phyloP scores from a whole-genome alignment of 2,329 filamentous ascomycete genomes.

The Malbranchea zuffiana region DNA sequence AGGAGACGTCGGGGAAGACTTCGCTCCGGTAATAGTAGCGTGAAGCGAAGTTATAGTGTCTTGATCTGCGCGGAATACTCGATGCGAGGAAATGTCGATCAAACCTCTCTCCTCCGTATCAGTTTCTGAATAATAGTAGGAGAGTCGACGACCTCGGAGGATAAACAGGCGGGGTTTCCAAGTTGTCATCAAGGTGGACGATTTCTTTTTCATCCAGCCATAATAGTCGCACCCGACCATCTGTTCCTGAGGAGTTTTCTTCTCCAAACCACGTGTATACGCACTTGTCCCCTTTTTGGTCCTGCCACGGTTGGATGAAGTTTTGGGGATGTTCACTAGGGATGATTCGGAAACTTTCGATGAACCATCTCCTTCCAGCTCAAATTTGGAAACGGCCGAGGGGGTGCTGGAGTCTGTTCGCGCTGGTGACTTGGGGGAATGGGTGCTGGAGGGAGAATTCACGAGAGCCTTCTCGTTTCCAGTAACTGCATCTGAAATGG shows the following conservation, averaged over 20 bases:
- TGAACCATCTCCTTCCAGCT: constrained; percentile 63
- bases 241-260: constrained; percentile 70
- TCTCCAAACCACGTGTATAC: constrained; percentile 75
- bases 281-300: constrained; percentile 92
- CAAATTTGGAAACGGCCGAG: constrained; percentile 54
- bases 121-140: constrained; percentile 91
- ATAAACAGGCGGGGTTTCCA: constrained; percentile 98
- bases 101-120: constrained; percentile 89
- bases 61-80: constrained; percentile 87
- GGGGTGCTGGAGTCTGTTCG: constrained; percentile 64
- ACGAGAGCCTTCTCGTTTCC: constrained; percentile 43
- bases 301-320: constrained; percentile 44
- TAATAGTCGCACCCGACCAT: constrained; percentile 83
- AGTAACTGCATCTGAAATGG: constrained; percentile 65
- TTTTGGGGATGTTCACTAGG: constrained; percentile 43
- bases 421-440: constrained; percentile 53
- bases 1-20: constrained; percentile 52
- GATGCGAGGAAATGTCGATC: constrained; percentile 95
- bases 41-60: constrained; percentile 84
- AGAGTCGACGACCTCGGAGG: constrained; percentile 76
- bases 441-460: constrained; percentile 33
- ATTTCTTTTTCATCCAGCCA: constrained; percentile 99
- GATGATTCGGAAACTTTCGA: constrained; percentile 39
- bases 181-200: constrained; percentile 86
- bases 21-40: constrained; percentile 82